phyloP scores from a whole-genome alignment of 495 filamentous ascomycete genomes.

The Penicillium lividum region DNA sequence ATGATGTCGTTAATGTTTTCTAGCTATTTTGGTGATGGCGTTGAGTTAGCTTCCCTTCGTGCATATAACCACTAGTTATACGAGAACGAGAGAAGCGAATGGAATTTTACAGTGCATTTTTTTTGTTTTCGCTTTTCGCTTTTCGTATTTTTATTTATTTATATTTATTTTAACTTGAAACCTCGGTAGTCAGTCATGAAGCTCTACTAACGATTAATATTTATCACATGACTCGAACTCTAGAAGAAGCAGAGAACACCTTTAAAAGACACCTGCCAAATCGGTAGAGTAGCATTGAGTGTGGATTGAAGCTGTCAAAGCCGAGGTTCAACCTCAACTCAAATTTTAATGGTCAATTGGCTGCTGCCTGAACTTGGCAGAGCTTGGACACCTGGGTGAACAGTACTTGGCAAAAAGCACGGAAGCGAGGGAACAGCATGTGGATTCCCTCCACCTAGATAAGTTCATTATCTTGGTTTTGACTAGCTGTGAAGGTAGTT shows the following conservation, averaged over 20 bases:
- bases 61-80: neutral
- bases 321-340: neutral
- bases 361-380: conserved; percentile 4
- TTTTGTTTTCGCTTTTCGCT: neutral
- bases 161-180: neutral
- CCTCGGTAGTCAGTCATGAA: neutral
- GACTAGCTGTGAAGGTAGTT: neutral
- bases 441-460: neutral
- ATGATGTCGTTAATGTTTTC: conserved; percentile 11
- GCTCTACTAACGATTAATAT: no score
- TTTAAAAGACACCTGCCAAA: neutral
- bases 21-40: conserved; percentile 6
- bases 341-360: neutral
- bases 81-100: neutral
- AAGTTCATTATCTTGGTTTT: neutral
- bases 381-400: neutral
- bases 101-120: neutral
- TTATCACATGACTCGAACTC: neutral
- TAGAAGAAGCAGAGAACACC: neutral
- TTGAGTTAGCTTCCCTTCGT: neutral
- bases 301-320: conserved; percentile 1
- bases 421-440: neutral
- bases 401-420: neutral
- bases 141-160: no score
- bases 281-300: neutral